phyloP scores from a whole-genome alignment of 495 filamentous ascomycete genomes.

The Daldinia vernicosa region DNA sequence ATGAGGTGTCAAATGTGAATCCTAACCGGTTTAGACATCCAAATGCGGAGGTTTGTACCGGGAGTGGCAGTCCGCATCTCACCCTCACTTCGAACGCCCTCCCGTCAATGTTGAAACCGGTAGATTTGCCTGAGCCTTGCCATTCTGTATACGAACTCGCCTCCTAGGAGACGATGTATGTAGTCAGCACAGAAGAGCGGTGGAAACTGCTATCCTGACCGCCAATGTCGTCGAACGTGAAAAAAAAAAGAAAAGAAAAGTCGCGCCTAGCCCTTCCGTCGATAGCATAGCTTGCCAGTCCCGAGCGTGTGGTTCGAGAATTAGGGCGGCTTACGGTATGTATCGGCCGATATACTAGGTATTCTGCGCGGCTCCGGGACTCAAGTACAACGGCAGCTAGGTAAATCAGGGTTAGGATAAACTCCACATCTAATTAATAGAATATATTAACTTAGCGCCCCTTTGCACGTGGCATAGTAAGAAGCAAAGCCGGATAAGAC shows the following conservation, averaged over 20 bases:
- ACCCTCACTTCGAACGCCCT: background rate
- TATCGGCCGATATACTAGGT: background rate
- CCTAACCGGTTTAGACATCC: background rate
- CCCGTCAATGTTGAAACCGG: background rate
- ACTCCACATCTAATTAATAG: too few species aligned
- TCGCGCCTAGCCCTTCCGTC: background rate
- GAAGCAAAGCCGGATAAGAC: background rate
- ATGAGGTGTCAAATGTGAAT: background rate
- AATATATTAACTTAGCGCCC: too few species aligned
- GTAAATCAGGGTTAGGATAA: too few species aligned
- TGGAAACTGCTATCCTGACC: background rate
- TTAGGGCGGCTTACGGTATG: background rate
- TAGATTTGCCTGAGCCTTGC: too few species aligned
- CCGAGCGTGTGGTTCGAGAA: slow-evolving; percentile 1
- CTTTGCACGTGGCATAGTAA: background rate
- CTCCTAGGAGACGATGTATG: background rate
- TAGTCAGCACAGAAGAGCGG: slow-evolving; percentile 1
- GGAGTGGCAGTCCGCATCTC: background rate
- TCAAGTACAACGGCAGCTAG: too few species aligned
- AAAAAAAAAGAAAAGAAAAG: background rate
- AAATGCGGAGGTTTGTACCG: background rate
- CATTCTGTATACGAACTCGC: background rate
- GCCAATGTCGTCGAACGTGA: background rate
- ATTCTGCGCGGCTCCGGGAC: too few species aligned
- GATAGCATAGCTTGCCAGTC: background rate